These are phyloP conservation scores for Effrenium voratum DNA, from an alignment of 73 alveolate genomes.

Conservation along the genomic window DNA sequence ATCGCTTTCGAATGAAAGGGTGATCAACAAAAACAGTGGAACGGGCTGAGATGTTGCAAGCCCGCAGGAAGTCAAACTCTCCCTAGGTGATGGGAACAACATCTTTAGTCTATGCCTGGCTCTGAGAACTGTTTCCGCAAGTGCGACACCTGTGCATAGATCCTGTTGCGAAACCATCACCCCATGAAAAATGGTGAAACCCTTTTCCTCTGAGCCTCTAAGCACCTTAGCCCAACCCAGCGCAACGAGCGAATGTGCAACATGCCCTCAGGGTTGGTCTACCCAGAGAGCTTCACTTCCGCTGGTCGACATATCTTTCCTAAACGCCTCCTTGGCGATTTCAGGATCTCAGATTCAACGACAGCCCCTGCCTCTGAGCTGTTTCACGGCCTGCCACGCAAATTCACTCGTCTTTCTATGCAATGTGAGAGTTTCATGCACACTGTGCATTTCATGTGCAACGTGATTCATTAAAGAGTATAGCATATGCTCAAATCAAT, in stretches of 20 bases:
- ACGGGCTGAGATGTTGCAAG: not conserved
- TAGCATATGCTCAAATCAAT: too few relatives aligned
- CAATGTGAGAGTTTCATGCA: too few relatives aligned
- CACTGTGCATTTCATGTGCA: not conserved
- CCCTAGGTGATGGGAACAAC: not conserved
- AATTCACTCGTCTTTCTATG: not conserved
- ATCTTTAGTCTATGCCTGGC: not conserved
- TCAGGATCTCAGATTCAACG: not conserved
- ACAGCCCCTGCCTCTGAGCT: slow-evolving; percentile 58
- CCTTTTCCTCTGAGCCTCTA: not conserved
- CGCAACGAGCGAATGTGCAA: not conserved
- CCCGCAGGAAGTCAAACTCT: not conserved
- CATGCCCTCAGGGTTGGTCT: not conserved
- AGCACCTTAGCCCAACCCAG: not conserved
- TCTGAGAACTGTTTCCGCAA: not conserved
- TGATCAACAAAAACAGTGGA: not conserved
- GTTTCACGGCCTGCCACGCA: slow-evolving; percentile 29
- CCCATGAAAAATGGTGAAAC: not conserved
- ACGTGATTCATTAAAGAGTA: too few relatives aligned
- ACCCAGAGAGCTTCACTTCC: not conserved
- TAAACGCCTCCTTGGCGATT: not conserved
- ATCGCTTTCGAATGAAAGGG: too few relatives aligned
- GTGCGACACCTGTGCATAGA: not conserved
- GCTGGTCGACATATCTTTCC: not conserved
- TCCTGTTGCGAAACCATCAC: not conserved